Base-by-base conservation (phyloP, 306 rosid species). In the Trichosanthes cucumerina region DNA sequence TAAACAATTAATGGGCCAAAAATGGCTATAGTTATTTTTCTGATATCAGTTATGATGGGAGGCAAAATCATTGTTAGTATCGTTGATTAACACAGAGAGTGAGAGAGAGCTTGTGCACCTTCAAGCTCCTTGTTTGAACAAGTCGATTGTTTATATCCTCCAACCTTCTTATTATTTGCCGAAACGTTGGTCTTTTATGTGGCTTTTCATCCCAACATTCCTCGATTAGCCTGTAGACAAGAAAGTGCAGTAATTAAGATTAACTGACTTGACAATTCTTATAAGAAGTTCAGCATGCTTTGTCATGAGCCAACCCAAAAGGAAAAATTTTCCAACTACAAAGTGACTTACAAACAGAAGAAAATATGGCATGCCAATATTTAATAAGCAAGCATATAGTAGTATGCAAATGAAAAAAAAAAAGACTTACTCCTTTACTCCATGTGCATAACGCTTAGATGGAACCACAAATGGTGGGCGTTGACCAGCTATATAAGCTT, bases 121-220 rank as follows among this genome's bases (percentile, higher is more conserved):
- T 94, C 97, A 97, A 92, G 79, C 85, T 91, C 78, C 90, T 78
- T 83, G 84, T 87, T 47, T 88, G 92, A 72, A 81, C 82, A 36
- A 89, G 46, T 62, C 79, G 77, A 86, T 79, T 79, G 87, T 86
- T 56, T 36, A 92, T 92, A 79, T 88, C 76, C 66, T 94, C 96
- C 80, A 94, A 89, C 87, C 80, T 86, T 26, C 74, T 70, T 75
- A 92, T 89, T 79, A 94, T 89, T 83, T 87, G 89, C 79, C 96
- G 91, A 83, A 94, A 94, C 8, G 98, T 85, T 82, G 97, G 98
- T 81, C 98, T 83, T 87, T 73, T 90, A 4, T 87, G 85, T 39
- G 98, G 97, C 31, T 86, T 92, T 79, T 89, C 98, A 73, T 90
- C 84, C 98, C 98, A 94, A 85, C 97, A 92, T 74, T 88, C 96